Conservation (phyloP, 23 red algal species). For the Gracilaria domingensis region DNA sequence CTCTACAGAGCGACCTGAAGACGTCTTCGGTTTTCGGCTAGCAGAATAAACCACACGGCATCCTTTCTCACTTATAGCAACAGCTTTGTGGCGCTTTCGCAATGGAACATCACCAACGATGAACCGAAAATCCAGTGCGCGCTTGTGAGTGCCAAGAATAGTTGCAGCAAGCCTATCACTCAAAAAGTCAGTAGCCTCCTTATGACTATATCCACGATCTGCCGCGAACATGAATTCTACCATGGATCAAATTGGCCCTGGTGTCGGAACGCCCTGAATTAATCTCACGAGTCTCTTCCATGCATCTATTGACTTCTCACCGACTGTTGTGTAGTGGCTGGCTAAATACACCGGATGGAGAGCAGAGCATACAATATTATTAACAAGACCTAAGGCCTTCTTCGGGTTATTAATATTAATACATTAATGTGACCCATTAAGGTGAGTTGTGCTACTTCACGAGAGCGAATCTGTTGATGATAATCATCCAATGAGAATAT, state of each 20-base stretch:
- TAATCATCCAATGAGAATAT: slow-evolving; percentile 16
- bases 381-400: background rate
- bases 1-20: slow-evolving; percentile 5
- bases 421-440: background rate
- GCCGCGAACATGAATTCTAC: background rate
- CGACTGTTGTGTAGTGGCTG: background rate
- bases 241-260: background rate
- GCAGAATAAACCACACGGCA: slow-evolving; percentile 4
- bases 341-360: slow-evolving; percentile 6
- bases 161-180: slow-evolving; percentile 21
- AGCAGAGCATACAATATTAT: background rate
- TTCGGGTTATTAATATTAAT: background rate
- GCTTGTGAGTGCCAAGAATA: slow-evolving; percentile 20
- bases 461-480: background rate
- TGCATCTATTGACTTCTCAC: background rate
- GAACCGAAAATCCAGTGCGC: slow-evolving; percentile 4
- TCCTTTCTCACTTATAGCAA: slow-evolving; percentile 13
- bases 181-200: background rate
- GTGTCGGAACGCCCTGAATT: slow-evolving; percentile 13
- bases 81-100: background rate
- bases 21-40: background rate
- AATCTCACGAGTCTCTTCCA: slow-evolving; percentile 17
- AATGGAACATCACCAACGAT: background rate
- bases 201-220: slow-evolving; percentile 24
- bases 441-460: background rate